phyloP scores from a whole-genome alignment of 176 grass and related monocot genomes.

The Zoysia japonica region DNA sequence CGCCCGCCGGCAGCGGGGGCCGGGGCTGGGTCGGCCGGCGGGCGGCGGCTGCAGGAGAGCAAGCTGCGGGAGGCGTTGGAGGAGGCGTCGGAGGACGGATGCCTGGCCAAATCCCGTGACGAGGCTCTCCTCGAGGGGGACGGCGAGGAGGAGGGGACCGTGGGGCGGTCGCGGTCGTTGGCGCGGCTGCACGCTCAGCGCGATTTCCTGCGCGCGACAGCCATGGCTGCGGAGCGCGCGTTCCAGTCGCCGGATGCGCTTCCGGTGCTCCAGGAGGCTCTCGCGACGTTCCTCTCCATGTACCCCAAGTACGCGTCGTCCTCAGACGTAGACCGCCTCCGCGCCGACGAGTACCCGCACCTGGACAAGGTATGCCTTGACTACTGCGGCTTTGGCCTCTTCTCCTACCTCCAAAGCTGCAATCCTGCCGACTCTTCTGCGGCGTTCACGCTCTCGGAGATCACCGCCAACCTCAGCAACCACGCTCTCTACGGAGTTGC shows the following conservation, averaged over 20 bases:
- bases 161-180: constrained; percentile 86
- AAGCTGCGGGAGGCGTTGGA: constrained; percentile 94
- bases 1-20: constrained; percentile 41
- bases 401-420: constrained; percentile 89
- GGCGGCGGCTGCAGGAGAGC: constrained; percentile 81
- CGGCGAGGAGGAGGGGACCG: constrained; percentile 57
- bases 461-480: constrained; percentile 95
- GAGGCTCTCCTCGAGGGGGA: constrained; percentile 47
- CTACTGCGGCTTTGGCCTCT: constrained; percentile 98
- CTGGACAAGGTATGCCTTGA: constrained; percentile 90
- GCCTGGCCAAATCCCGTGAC: constrained; percentile 80
- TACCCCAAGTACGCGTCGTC: constrained; percentile 83
- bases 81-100: constrained; percentile 94
- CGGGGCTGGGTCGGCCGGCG: constrained; percentile 20
- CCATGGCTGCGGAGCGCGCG: constrained; percentile 75
- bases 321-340: constrained; percentile 70
- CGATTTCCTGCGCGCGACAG: constrained; percentile 85
- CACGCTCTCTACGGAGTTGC: constrained; percentile 82
- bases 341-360: constrained; percentile 83
- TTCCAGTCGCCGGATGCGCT: constrained; percentile 65
- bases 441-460: constrained; percentile 80
- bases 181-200: constrained; percentile 85
- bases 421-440: constrained; percentile 65
- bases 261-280: constrained; percentile 61
- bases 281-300: constrained; percentile 87